A percentile compares a stretch with the other conserved stretches of the same genome.
These are phyloP conservation scores for Ascocoryne sarcoides DNA, from an alignment of 2,329 filamentous ascomycete species.

Conservation along the genomic window DNA sequence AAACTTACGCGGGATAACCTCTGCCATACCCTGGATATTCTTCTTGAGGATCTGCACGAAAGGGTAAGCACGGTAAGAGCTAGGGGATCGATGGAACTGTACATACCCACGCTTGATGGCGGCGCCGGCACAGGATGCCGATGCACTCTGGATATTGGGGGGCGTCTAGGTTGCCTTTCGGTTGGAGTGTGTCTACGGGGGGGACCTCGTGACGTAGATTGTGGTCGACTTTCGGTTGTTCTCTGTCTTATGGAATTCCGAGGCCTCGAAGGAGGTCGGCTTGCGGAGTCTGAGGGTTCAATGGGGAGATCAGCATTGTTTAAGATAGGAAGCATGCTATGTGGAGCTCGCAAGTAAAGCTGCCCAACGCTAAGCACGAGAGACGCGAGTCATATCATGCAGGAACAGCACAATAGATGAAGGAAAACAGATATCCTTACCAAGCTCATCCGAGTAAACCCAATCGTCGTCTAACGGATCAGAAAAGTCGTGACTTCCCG, in stretches of 20 bases:
- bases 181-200: slow-evolving; percentile 29
- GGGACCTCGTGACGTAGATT: slow-evolving; percentile 33
- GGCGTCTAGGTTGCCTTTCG: slow-evolving; percentile 29
- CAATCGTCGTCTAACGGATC: slow-evolving; percentile 29
- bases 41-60: slow-evolving; percentile 41
- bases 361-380: background rate
- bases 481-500: slow-evolving; percentile 32
- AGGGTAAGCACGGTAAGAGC: background rate
- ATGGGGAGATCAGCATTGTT: background rate
- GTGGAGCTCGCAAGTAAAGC: background rate
- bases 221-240: slow-evolving; percentile 26
- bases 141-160: slow-evolving; percentile 33
- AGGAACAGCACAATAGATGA: background rate
- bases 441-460: slow-evolving; percentile 9
- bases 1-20: slow-evolving; percentile 19
- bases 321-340: no score
- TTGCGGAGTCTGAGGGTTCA: slow-evolving; percentile 49
- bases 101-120: slow-evolving; percentile 46
- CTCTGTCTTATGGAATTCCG: slow-evolving; percentile 18
- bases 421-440: background rate
- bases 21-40: slow-evolving; percentile 45
- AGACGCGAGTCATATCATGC: background rate
- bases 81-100: background rate
- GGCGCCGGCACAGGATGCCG: slow-evolving; percentile 39
- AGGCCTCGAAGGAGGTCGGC: slow-evolving; percentile 35